Base-by-base conservation (phyloP, 1,284 basidiomycete genomes). In the Termitomyces sp. region DNA sequence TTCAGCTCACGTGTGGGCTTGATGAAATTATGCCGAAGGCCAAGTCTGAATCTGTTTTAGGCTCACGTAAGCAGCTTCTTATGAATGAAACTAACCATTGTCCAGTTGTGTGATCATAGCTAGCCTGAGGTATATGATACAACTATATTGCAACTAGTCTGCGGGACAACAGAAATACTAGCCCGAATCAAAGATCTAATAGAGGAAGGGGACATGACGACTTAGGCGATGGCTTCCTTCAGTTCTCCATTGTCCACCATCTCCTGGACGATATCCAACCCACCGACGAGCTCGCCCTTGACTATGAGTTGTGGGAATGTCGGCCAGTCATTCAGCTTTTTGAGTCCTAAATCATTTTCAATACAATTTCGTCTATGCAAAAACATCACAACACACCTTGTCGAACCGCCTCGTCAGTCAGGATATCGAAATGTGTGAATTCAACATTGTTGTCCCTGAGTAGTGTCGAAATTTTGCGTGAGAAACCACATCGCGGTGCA, bases 261-360 rank as follows among this genome's bases (percentile, higher is more conserved):
- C 61, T 83, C 82, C 58, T 74, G 73, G 3, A 97, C 82, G 61
- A 98, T 94, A 69, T 99, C 96, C 66, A 96, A 86, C 31, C 97
- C 96, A 26, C 96, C 97, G 17, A 98, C 84, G 56, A 99, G 90
- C 68, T 98, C 95, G 42, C 95, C 94, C 33, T 91, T 83, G 24
- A 98, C 80, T 67, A 98, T 97, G 3, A 99, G 80, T 72, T 99
- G 96, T 12, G 96, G 96, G 68, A 92, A 94, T 3, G 96, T 99
- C 3, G 96, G 96, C 96, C 96, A 99, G 64, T 95, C 86, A 57
- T 94, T 96, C 50, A 81, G 58, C 42, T 69, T 72, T 62, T 84
- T 84, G 45, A 81, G 64, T n/a, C 75, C 76, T 78, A 88, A 66
- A 86, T 87, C 5, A 77, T 81, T 64, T 60, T 87, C 83, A 51